Base-by-base conservation (phyloP, 768 basidiomycete species). In the Trametes meyenii region DNA sequence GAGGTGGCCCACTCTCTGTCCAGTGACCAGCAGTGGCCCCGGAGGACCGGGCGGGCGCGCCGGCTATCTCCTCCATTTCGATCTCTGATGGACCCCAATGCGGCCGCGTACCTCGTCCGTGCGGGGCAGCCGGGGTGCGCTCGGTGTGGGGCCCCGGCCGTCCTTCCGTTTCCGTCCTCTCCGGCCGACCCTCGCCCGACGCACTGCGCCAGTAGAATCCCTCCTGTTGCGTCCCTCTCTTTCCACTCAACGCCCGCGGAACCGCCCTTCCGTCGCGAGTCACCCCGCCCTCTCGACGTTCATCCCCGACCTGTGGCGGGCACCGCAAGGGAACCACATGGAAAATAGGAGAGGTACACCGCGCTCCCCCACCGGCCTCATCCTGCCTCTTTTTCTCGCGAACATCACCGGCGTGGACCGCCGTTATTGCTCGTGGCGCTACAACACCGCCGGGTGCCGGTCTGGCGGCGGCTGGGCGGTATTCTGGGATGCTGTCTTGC, bases 61-160 rank as follows among this genome's bases (percentile, higher is more conserved):
- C 59, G 59, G 59, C 29, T 29, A 60, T 54, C 45, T 43, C 52
- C 52, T 60, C 52, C 59, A 53, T 60, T 52, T 24, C 52, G 52
- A 54, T 49, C 44, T 60, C 51, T 60, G 59, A 60, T 60, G 59
- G 51, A 49, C 45, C 44, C 44, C 16, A 24, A 23, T 23, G 23
- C 38, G 21, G 33, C 48, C 57, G 57, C 57, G 57, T 58, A 58
- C 56, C 46, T 49, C 8, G 43, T 21, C n/a, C 4, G 19, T 21
- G 19, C 39, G 35, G n/a, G 14, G 12, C 23, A 21, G 36, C 35
- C 35, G 17, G n/a, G 44, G 21, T 29, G 43, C 17, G 45, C 13
- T n/a, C n/a, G 14, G 7, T 60, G 59, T 49, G 59, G 59, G 59
- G 59, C 59, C 59, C 59, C 59, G 43, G 46, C 23, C 24, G 23